Evolutionary conservation across 1,284 basidiomycete species (phyloP).

Genomic region (Malassezia equina): DNA sequence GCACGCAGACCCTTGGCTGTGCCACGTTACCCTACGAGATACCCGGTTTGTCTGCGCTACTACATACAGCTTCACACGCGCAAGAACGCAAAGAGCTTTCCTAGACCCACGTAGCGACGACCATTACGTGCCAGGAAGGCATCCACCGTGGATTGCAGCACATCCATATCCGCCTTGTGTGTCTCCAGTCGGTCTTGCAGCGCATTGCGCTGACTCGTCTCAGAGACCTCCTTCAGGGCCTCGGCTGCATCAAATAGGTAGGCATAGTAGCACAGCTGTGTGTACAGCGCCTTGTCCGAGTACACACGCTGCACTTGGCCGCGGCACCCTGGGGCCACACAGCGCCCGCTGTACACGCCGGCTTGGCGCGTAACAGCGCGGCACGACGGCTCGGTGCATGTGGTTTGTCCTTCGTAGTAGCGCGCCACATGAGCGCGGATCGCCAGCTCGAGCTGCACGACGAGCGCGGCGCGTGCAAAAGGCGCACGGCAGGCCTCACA

Average conservation of each 20-base stretch:
- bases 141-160: slow-evolving; percentile 23
- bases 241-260: slow-evolving; percentile 29
- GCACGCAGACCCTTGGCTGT: slow-evolving; percentile 5
- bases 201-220: slow-evolving; percentile 21
- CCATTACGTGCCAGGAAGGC: slow-evolving; percentile 37
- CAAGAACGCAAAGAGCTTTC: slow-evolving; percentile 36
- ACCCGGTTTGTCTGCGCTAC: slow-evolving; percentile 4
- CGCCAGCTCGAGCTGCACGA: slow-evolving; percentile 73
- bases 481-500: slow-evolving; percentile 53
- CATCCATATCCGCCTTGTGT: slow-evolving; percentile 18
- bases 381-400: slow-evolving; percentile 80
- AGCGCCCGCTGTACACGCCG: slow-evolving; percentile 69
- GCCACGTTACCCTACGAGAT: slow-evolving; percentile 11
- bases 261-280: slow-evolving; percentile 39
- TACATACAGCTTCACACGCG: slow-evolving; percentile 21
- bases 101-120: slow-evolving; percentile 38
- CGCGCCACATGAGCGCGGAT: slow-evolving; percentile 65
- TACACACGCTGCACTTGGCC: slow-evolving; percentile 27
- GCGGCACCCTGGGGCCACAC: slow-evolving; percentile 31
- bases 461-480: slow-evolving; percentile 59
- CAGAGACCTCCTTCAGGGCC: slow-evolving; percentile 3
- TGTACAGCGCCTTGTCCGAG: slow-evolving; percentile 41
- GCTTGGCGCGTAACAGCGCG: slow-evolving; percentile 74
- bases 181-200: slow-evolving; percentile 20
- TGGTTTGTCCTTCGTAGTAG: slow-evolving; percentile 81